These are phyloP conservation scores for Yamadazyma scolyti DNA, from an alignment of 805 yeast genomes.

Conservation along the genomic window DNA sequence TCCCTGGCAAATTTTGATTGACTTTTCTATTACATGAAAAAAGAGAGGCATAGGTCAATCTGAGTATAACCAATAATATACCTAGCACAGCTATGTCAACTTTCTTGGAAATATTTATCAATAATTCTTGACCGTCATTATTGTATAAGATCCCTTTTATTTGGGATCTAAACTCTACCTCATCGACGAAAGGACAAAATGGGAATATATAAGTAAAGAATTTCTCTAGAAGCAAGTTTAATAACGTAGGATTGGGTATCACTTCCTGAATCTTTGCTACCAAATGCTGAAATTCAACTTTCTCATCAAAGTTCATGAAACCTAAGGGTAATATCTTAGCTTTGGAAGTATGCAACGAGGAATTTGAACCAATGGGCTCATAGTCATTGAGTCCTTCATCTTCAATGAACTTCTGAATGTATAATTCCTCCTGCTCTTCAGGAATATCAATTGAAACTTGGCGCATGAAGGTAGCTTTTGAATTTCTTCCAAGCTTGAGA, in stretches of 20 bases:
- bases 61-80: constrained; percentile 25
- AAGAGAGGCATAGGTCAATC: constrained; percentile 31
- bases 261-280: constrained; percentile 2
- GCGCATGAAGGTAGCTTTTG: too few species aligned
- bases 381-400: constrained; percentile 12
- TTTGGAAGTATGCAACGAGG: background rate
- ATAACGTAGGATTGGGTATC: constrained; percentile 7
- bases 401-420: constrained; percentile 8
- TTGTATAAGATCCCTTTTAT: constrained; percentile 6
- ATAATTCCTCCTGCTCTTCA: constrained; percentile 2
- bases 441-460: background rate
- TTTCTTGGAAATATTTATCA: too few species aligned
- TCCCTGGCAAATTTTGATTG: constrained; percentile 5
- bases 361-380: constrained; percentile 1
- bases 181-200: constrained; percentile 44
- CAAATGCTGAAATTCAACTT: background rate
- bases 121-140: constrained; percentile 20
- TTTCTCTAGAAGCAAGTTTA: constrained; percentile 8
- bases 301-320: background rate
- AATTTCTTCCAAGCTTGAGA: background rate
- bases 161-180: constrained; percentile 23
- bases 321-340: constrained; percentile 3
- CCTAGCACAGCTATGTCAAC: constrained; percentile 32
- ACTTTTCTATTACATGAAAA: constrained; percentile 24
- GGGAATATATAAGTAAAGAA: constrained; percentile 45